Conservation (phyloP, 2,329 filamentous ascomycete genomes). For the Alternaria brassicae region DNA sequence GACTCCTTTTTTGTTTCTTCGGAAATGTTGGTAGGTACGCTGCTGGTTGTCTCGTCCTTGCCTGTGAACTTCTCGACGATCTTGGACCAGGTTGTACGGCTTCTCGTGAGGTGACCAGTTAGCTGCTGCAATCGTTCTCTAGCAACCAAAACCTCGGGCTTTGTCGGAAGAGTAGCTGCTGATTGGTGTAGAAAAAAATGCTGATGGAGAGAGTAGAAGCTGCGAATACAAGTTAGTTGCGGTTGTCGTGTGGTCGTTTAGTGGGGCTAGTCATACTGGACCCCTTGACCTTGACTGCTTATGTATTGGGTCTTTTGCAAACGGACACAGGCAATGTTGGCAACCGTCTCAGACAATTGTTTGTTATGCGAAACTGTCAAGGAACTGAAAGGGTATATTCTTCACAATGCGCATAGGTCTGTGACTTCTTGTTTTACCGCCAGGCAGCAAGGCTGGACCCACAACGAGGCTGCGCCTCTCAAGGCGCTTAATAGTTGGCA, state of each 20-base stretch:
- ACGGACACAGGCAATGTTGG: constrained; percentile 7
- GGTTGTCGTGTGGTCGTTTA: constrained; percentile 5
- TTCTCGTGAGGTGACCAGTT: constrained; percentile 11
- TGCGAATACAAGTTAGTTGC: constrained; percentile 14
- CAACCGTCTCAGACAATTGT: background rate
- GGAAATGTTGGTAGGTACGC: background rate
- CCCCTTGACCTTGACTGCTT: constrained; percentile 4
- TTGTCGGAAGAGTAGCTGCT: constrained; percentile 20
- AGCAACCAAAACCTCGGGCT: background rate
- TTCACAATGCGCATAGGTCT: constrained; percentile 4
- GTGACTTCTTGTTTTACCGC: constrained; percentile 11
- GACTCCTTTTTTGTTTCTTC: background rate
- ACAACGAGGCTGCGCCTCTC: background rate
- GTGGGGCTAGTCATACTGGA: constrained; percentile 17
- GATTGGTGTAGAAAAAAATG: constrained; percentile 14
- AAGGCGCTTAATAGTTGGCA: background rate
- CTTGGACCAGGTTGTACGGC: constrained; percentile 7
- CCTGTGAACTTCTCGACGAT: constrained; percentile 1
- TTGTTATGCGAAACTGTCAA: background rate
- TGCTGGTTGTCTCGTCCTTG: constrained; percentile 1
- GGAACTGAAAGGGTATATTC: background rate
- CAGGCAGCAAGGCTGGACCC: background rate
- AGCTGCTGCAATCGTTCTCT: constrained; percentile 11
- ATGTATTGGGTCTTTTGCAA: constrained; percentile 5
- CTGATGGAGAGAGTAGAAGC: constrained; percentile 14